Evolutionary conservation across 169 alveolate species (phyloP).

Genomic region (Eimeria necatrix): DNA sequence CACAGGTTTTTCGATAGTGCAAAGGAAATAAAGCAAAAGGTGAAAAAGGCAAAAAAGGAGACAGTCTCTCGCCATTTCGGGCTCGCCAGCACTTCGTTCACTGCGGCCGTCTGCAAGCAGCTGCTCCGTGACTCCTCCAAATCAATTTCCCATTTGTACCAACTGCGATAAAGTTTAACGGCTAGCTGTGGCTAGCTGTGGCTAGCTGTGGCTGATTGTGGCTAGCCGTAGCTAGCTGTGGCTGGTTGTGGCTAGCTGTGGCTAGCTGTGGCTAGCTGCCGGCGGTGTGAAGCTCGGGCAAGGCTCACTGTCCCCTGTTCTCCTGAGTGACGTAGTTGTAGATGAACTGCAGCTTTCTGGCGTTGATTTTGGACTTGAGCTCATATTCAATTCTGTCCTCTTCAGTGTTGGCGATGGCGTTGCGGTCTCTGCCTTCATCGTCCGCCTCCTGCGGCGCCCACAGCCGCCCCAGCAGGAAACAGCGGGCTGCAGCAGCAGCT

Average conservation of each 20-base stretch:
- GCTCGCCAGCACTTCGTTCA: no score
- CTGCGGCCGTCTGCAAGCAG: no score
- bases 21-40: not conserved
- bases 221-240: no score
- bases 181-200: no score
- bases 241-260: slow-evolving; percentile 68
- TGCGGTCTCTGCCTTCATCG: slow-evolving; percentile 2
- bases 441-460: slow-evolving; percentile 49
- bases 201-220: slow-evolving; percentile 59
- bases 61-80: no score
- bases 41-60: no score
- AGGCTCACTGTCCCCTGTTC: slow-evolving; percentile 70
- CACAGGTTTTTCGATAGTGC: not conserved
- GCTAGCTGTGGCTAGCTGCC: not conserved
- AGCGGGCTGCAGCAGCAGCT: no score
- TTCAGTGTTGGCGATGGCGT: slow-evolving; percentile 20
- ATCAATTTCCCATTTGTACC: not conserved
- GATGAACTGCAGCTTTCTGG: slow-evolving; percentile 72
- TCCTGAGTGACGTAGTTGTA: slow-evolving; percentile 73
- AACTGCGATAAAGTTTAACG: no score
- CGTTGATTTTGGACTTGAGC: slow-evolving; percentile 76
- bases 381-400: slow-evolving; percentile 58
- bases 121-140: not conserved
- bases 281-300: not conserved
- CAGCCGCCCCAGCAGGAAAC: not conserved